Base-by-base conservation (phyloP, 257 asterid species). In the Eucommia ulmoides region DNA sequence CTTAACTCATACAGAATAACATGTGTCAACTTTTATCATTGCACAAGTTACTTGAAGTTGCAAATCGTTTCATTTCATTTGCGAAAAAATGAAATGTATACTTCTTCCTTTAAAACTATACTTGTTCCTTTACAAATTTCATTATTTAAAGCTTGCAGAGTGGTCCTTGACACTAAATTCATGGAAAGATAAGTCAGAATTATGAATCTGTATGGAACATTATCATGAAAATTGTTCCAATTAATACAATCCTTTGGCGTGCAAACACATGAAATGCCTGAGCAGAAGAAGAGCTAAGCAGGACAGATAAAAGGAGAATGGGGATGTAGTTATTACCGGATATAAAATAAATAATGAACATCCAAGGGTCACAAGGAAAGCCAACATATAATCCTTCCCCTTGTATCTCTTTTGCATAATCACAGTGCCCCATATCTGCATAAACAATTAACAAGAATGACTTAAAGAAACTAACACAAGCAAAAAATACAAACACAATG, bases 371-470 rank as follows among this genome's bases (percentile, higher is more conserved):
- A 91, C 96, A 24, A 81, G 55, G 58, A 81, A 48, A 29, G 99
- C 80, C 46, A 86, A 60, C 42, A 81, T 53, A 79, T 86, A 91
- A 73, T 91, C 99, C 33, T 62, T 84, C 41, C 77, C 77, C 44
- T 64, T 73, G 76, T 91, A 86, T 80, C 67, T 91, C 77, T 91
- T 91, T 73, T 86, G 99, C 99, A 91, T 91, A 55, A 91, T 91
- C 59, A 72, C 23, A 60, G 94, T 76, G 50, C 99, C 99, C 96
- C 99, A 91, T 24, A 91, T 67, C 99, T 91, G 94, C 83, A 74
- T 20, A 51, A 52, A 42, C 6, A 16, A 11, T 35, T 9, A 69
- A 55, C 38, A 61, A 18, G 46, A 68, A 62, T 47, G 46, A 54
- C 50, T 41, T 10, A 45, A 16, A 20, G 29, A 49, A 57, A 60